Percentiles rank a stretch among this genome's conserved stretches.
These are phyloP conservation scores for Delitschia confertaspora DNA, from an alignment of 495 filamentous ascomycete species.

Conservation along the genomic window DNA sequence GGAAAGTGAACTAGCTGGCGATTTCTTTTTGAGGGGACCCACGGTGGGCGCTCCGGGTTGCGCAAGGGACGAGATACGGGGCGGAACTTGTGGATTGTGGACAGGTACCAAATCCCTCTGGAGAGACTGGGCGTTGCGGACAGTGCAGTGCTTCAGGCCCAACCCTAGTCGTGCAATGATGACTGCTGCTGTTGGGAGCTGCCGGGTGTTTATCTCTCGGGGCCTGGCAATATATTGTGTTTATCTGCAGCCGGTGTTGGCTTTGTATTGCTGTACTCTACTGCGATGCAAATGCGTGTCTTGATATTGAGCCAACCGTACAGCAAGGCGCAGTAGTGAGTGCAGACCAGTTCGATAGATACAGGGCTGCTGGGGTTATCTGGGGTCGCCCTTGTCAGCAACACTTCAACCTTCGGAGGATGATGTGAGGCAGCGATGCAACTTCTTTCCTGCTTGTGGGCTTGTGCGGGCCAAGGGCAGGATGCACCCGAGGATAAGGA, in stretches of 20 bases:
- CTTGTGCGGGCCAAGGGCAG: not conserved
- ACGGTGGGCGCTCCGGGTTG: slow-evolving; percentile 11
- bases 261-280: not conserved
- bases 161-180: slow-evolving; percentile 10
- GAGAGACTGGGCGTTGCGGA: slow-evolving; percentile 13
- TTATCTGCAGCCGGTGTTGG: not conserved
- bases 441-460: not conserved
- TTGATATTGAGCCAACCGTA: too few species aligned
- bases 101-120: not conserved
- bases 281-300: not conserved
- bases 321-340: too few species aligned
- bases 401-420: not conserved
- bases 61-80: slow-evolving; percentile 23
- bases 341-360: slow-evolving; percentile 1
- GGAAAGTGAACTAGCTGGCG: slow-evolving; percentile 3
- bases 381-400: not conserved
- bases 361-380: not conserved
- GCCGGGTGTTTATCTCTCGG: not conserved
- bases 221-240: too few species aligned
- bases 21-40: slow-evolving; percentile 16
- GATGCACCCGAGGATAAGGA: slow-evolving; percentile 4
- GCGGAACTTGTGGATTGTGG: slow-evolving; percentile 1
- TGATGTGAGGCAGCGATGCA: not conserved
- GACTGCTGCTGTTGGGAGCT: not conserved
- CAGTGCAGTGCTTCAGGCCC: slow-evolving; percentile 13